These are phyloP conservation scores for Beta vulgaris DNA, from an alignment of 148 eudicot genomes.

Conservation along the genomic window DNA sequence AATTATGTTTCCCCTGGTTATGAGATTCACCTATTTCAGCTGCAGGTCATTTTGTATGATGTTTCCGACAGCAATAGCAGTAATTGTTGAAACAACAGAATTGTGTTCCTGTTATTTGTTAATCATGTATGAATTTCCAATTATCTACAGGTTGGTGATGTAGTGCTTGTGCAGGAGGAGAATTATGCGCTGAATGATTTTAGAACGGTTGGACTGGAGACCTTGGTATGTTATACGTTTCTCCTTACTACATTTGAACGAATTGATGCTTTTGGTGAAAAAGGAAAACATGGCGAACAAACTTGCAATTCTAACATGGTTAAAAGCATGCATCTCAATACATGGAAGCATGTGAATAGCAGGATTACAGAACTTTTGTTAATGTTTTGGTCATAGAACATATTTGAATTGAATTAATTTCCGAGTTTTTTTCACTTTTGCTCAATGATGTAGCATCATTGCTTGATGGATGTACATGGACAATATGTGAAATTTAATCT, in stretches of 20 bases:
- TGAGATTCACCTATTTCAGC: not conserved
- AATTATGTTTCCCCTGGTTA: not conserved
- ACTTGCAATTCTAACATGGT: not conserved
- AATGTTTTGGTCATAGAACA: too few species aligned
- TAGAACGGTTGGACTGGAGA: slow-evolving; percentile 53
- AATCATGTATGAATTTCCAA: slow-evolving; percentile 5
- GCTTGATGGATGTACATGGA: not conserved
- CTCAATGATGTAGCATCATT: too few species aligned
- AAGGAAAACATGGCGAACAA: not conserved
- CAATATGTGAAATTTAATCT: not conserved
- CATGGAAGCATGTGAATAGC: too few species aligned
- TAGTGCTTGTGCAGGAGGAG: slow-evolving; percentile 64
- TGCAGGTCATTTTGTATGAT: not conserved
- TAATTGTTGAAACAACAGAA: not conserved
- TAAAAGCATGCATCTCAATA: not conserved
- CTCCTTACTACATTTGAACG: not conserved
- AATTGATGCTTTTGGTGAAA: not conserved
- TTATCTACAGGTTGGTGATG: slow-evolving; percentile 68
- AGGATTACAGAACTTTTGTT: too few species aligned
- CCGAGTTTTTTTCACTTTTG: too few species aligned
- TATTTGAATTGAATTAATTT: too few species aligned
- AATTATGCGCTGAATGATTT: slow-evolving; percentile 44
- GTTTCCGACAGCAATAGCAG: not conserved
- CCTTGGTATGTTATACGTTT: slow-evolving; percentile 51
- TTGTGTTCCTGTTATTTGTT: not conserved